phyloP scores from a whole-genome alignment of 202 grass and related monocot species.

The Elaeis oleifera region DNA sequence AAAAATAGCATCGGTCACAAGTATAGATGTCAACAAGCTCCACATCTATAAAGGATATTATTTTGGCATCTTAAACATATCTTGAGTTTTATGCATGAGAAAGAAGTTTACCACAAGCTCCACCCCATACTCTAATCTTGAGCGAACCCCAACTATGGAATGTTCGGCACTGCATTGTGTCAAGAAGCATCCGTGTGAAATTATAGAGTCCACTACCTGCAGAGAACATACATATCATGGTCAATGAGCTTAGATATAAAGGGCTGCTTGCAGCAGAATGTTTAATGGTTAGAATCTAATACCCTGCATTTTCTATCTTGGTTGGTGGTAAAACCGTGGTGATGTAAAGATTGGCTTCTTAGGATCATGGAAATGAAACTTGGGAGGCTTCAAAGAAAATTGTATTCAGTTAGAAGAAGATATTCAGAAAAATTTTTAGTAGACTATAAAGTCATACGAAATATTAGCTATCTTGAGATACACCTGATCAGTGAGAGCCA shows the following conservation, averaged over 20 bases:
- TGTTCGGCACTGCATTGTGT: conserved; percentile 57
- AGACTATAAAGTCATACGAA: neutral
- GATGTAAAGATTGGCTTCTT: conserved; percentile 63
- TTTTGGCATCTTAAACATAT: too few species aligned
- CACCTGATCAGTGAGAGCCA: conserved; percentile 72
- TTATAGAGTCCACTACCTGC: conserved; percentile 63
- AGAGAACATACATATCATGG: conserved; percentile 14
- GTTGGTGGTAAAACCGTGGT: conserved; percentile 68
- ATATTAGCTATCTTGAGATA: conserved; percentile 7
- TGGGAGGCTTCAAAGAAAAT: conserved; percentile 39
- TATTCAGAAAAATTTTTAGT: neutral
- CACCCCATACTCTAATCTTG: conserved; percentile 52
- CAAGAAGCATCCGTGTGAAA: conserved; percentile 73
- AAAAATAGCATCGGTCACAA: too few species aligned
- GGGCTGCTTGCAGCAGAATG: neutral
- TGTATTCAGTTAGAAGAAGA: neutral
- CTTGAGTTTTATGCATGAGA: neutral
- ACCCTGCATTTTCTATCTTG: conserved; percentile 64
- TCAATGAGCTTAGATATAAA: conserved; percentile 3
- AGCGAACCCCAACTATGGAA: conserved; percentile 64
- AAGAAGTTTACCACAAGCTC: conserved; percentile 48
- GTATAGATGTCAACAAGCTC: too few species aligned
- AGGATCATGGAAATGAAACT: conserved; percentile 74
- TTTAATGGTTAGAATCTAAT: conserved; percentile 3
- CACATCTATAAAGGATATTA: too few species aligned